Evolutionary conservation across 176 grass and related monocot genomes (phyloP).

Genomic region (Microstegium vimineum): DNA sequence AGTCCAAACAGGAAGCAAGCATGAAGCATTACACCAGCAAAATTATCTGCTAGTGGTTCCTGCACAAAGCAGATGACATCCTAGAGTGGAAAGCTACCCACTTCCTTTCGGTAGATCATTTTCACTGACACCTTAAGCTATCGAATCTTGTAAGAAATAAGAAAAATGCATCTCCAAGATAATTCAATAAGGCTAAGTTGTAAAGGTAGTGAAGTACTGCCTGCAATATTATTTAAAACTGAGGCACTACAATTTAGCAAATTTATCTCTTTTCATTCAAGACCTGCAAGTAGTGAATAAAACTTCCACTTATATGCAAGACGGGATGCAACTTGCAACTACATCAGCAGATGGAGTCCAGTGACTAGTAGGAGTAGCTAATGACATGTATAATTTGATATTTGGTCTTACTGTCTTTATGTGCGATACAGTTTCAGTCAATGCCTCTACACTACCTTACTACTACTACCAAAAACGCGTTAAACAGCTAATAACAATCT

Average conservation of each 20-base stretch:
- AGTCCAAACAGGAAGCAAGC: slow-evolving; percentile 27
- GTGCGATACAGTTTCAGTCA: not conserved
- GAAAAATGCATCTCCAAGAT: not conserved
- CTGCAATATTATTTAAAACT: not conserved
- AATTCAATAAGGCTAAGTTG: not conserved
- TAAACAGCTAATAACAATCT: slow-evolving; percentile 6
- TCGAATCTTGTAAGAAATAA: not conserved
- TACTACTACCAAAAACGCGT: not conserved
- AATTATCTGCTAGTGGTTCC: not conserved
- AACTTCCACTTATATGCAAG: not conserved
- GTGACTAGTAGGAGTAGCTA: not conserved
- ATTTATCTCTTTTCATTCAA: not conserved
- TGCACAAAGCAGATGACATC: slow-evolving; percentile 7
- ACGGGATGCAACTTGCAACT: not conserved
- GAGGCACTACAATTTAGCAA: not conserved
- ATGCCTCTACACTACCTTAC: not conserved
- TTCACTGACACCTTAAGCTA: not conserved
- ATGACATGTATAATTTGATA: not conserved
- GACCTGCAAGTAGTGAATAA: not conserved
- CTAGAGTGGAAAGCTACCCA: slow-evolving; percentile 11
- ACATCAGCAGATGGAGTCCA: not conserved
- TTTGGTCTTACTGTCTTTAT: not conserved
- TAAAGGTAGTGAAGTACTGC: not conserved
- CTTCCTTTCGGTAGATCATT: not conserved
- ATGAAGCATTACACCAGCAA: not conserved